Evolutionary conservation across 805 yeast species (phyloP), one percentile per base, ranked within the genome.

Genomic region (Metschnikowia henanensis): DNA sequence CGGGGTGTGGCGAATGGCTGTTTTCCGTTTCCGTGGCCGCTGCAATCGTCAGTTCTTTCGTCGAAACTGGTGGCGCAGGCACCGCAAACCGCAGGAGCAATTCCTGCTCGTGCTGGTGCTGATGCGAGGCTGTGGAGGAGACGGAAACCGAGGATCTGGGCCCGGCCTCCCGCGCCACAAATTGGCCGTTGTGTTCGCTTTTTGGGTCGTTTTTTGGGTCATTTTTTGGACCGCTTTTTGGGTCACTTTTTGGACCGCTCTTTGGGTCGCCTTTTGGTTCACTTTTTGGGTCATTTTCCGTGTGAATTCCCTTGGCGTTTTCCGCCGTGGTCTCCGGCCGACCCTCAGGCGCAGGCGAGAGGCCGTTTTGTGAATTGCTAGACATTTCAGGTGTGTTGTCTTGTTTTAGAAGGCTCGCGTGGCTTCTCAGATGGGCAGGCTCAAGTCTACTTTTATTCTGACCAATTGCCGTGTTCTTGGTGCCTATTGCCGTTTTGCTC

Each of bases 71-170:
- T 1, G 76, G 76, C 25, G 65, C 61, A 23, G 76, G 76, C 7
- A 71, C 64, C 13, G 70, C 53, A 49, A 65, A 71, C 22, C 56
- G 49, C 35, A 64, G 62, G 33, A 71, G 60, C 61, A 70, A 55
- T 49, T 71, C 73, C 43, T 70, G 75, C 37, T 70, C 76, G 42
- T 68, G 72, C 34, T 66, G 69, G 51, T 70, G 76, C 43, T 69
- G 75, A 39, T 64, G 67, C 28, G 70, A 62, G 17, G 73, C 74
- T 20, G 66, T 65, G 39, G 54, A 39, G 6, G 54, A 47, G 9
- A 51, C 53, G n/a, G 10, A 17, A 7, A 39, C 23, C 28, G 39
- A 26, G 30, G 10, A 12, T 30, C 26, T 30, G 20, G 26, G 32
- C 21, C 13, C 18, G n/a, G 18, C 19, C 25, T 19, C 37, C 22